A percentile compares a stretch with the other conserved stretches of the same genome.
phyloP scores from a whole-genome alignment of 805 yeast species.

The Zygosaccharomyces siamensis region DNA sequence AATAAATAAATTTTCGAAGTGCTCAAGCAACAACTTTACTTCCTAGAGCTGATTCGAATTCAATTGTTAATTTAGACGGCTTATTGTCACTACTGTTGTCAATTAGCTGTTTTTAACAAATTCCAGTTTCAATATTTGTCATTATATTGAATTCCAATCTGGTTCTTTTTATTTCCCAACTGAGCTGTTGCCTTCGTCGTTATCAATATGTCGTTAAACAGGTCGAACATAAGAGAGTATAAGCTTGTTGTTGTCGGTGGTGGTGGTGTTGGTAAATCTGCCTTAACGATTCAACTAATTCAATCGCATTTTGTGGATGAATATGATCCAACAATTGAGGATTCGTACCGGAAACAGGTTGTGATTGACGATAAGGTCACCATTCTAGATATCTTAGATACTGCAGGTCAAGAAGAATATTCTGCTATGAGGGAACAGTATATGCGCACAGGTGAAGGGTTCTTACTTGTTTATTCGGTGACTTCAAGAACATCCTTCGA shows the following conservation, averaged over 20 bases:
- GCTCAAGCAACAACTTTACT: not conserved
- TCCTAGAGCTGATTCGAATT: not conserved
- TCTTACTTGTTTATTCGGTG: slow-evolving; percentile 80
- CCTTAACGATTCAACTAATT: slow-evolving; percentile 89
- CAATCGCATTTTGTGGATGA: slow-evolving; percentile 96
- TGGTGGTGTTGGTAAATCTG: slow-evolving; percentile 98
- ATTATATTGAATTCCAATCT: no score
- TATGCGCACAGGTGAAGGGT: slow-evolving; percentile 95
- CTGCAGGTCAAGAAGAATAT: slow-evolving; percentile 98
- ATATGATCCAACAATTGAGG: slow-evolving; percentile 97
- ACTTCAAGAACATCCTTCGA: slow-evolving; percentile 82
- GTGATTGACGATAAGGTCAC: slow-evolving; percentile 75
- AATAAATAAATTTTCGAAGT: not conserved
- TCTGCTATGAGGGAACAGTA: slow-evolving; percentile 91
- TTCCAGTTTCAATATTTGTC: no score
- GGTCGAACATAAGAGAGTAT: slow-evolving; percentile 60
- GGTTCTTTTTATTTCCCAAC: no score
- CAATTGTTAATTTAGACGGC: not conserved
- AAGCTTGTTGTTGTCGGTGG: slow-evolving; percentile 97
- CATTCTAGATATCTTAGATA: slow-evolving; percentile 83
- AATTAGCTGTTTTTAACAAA: no score
- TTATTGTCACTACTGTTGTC: no score
- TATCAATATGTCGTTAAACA: slow-evolving; percentile 20
- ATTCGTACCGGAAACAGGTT: slow-evolving; percentile 82
- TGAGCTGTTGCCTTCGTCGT: no score